Base-by-base conservation (phyloP, 2,329 filamentous ascomycete species). In the Ceratocystis albifundus region DNA sequence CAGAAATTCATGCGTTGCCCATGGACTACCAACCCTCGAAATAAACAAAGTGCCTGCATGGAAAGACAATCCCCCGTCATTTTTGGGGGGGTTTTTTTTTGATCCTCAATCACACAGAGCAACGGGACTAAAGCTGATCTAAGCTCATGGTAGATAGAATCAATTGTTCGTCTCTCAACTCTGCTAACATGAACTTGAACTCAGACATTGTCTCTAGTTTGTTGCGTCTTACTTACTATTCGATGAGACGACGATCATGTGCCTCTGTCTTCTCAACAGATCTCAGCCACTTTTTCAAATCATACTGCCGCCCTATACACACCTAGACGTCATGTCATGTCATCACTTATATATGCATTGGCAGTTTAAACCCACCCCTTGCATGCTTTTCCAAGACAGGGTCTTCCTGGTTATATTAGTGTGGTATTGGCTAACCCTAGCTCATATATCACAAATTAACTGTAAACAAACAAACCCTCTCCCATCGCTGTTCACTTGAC, bases 1-100 rank as follows among this genome's bases (percentile, higher is more conserved):
- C 36, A 41, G 36, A 57, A 57, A 57, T 57, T 57, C 25, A 57
- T 57, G 53, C 53, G 28, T 57, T 55, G 50, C n/a, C 50, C 17
- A n/a, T 53, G 22, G 36, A 41, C 8, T 8, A 41, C 48, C 25
- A 30, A 25, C 28, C 15, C 53, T 7, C 28, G 10, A 57, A 30
- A 59, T 59, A 59, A 59, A 59, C 53, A 59, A 36, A 59, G n/a
- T 6, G n/a, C 22, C 53, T 32, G 28, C 28, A 59, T 32, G 28
- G 25, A 32, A 59, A 17, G n/a, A 30, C 20, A 59, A 36, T 59
- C 53, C 53, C 53, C 53, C 25, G 28, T 59, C 28, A 32, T 59
- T 59, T 59, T 59, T n/a, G 22, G n/a, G n/a, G n/a, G n/a, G 22
- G 12, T n/a, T 59, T 59, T 32, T 32, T 59, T 36, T 57, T 15